Percentiles rank a stretch among this genome's conserved stretches.
Conservation (phyloP, 116 monocot species). For the Trichopus zeylanicus region DNA sequence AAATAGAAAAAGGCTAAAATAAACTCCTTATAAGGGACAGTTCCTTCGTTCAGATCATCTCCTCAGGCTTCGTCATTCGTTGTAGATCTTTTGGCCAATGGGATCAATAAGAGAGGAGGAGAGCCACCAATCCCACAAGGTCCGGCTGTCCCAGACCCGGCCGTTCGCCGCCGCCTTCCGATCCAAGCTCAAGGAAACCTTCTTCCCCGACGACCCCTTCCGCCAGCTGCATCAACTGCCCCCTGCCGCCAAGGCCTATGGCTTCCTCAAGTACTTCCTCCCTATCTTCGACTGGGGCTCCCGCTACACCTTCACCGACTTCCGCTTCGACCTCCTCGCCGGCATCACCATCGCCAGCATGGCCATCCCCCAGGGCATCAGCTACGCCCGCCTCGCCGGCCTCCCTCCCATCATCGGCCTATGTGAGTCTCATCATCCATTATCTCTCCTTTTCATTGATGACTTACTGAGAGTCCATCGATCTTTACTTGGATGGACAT, state of each 20-base stretch:
- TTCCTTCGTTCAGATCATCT: too few species aligned
- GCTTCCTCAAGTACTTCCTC: conserved; percentile 31
- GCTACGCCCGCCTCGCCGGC: conserved; percentile 71
- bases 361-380: conserved; percentile 86
- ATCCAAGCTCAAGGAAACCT: conserved; percentile 45
- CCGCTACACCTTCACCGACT: conserved; percentile 29
- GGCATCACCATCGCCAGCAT: conserved; percentile 85
- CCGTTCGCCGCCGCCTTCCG: background rate
- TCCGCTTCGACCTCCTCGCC: conserved; percentile 55
- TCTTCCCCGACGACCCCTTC: conserved; percentile 90
- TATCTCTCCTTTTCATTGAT: background rate
- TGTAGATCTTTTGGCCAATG: background rate
- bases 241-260: conserved; percentile 3
- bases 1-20: too few species aligned
- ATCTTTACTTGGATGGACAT: background rate
- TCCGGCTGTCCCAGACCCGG: background rate
- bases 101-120: background rate
- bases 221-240: conserved; percentile 19
- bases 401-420: conserved; percentile 78
- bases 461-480: background rate
- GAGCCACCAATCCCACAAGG: too few species aligned
- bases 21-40: too few species aligned
- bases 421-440: conserved; percentile 26
- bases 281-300: conserved; percentile 66
- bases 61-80: background rate